A percentile compares a stretch with the other conserved stretches of the same genome.
These are phyloP conservation scores for Gamarada debralockiae DNA, from an alignment of 495 filamentous ascomycete species.

Conservation along the genomic window DNA sequence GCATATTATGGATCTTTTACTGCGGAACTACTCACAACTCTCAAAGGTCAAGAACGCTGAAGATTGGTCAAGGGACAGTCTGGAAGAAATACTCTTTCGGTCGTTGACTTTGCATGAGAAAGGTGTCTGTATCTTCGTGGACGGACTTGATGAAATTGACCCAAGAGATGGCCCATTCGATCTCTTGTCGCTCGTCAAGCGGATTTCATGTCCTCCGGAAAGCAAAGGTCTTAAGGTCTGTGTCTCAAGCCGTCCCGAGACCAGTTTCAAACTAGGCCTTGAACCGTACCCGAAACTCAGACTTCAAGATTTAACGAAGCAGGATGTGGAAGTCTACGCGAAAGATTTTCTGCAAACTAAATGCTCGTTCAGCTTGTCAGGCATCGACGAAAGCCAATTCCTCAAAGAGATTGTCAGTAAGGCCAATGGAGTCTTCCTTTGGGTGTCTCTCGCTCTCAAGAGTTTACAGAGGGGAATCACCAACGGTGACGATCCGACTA, in stretches of 20 bases:
- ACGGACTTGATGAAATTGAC: slow-evolving; percentile 32
- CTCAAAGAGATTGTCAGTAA: slow-evolving; percentile 23
- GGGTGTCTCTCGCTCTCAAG: slow-evolving; percentile 28
- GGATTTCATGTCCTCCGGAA: not conserved
- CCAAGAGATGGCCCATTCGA: slow-evolving; percentile 15
- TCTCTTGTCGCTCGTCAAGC: slow-evolving; percentile 20
- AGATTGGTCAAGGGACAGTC: not conserved
- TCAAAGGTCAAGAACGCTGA: not conserved
- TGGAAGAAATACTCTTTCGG: not conserved
- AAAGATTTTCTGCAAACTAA: not conserved
- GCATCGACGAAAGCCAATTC: not conserved
- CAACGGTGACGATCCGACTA: slow-evolving; percentile 18
- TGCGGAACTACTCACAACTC: not conserved
- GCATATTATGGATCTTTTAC: slow-evolving; percentile 10
- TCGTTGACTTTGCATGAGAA: not conserved
- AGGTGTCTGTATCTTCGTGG: slow-evolving; percentile 23
- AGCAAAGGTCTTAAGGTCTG: slow-evolving; percentile 33
- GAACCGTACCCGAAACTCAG: slow-evolving; percentile 4
- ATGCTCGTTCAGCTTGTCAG: not conserved
- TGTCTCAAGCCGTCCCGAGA: slow-evolving; percentile 29
- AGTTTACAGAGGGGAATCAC: slow-evolving; percentile 17
- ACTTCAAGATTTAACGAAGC: slow-evolving; percentile 9
- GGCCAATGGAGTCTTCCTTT: slow-evolving; percentile 39
- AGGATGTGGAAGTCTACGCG: slow-evolving; percentile 2
- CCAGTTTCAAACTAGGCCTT: slow-evolving; percentile 20